Evolutionary conservation across 495 filamentous ascomycete genomes (phyloP).

Genomic region (Diplogelasinospora grovesii): DNA sequence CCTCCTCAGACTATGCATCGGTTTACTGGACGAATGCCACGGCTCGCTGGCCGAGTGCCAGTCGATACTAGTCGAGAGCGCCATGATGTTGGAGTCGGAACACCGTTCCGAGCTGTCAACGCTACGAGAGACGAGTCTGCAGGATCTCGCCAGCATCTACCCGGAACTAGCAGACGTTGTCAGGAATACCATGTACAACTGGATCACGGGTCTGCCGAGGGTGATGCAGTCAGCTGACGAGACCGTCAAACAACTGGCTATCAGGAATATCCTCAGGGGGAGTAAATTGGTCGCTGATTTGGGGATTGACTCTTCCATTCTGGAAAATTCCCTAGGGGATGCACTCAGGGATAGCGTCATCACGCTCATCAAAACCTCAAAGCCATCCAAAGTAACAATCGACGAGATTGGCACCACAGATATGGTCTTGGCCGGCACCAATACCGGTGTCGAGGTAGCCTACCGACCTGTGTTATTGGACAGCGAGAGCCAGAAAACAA

Average conservation of each 20-base stretch:
- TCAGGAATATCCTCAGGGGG: conserved; percentile 66
- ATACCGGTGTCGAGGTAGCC: conserved; percentile 8
- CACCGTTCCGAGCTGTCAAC: conserved; percentile 38
- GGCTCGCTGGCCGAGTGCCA: conserved; percentile 64
- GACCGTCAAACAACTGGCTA: conserved; percentile 58
- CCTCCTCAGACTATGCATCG: conserved; percentile 61
- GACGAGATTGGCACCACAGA: conserved; percentile 5
- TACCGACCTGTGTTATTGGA: conserved; percentile 61
- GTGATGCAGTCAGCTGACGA: conserved; percentile 85
- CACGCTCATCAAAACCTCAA: conserved; percentile 33
- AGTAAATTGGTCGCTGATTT: conserved; percentile 61
- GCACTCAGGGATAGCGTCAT: conserved; percentile 56
- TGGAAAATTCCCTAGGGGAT: conserved; percentile 61
- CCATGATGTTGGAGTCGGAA: conserved; percentile 62
- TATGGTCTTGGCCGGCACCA: conserved; percentile 11
- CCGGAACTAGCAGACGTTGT: conserved; percentile 57
- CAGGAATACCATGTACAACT: conserved; percentile 67
- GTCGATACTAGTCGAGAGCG: conserved; percentile 68
- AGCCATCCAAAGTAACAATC: conserved; percentile 20
- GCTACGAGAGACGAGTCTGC: conserved; percentile 44
- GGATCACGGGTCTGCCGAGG: conserved; percentile 73
- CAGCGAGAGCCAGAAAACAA: conserved; percentile 57
- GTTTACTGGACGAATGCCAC: conserved; percentile 69
- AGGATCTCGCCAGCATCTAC: conserved; percentile 57
- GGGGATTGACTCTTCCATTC: conserved; percentile 59